Conservation (phyloP, 768 basidiomycete genomes). For the Mycena floridula region DNA sequence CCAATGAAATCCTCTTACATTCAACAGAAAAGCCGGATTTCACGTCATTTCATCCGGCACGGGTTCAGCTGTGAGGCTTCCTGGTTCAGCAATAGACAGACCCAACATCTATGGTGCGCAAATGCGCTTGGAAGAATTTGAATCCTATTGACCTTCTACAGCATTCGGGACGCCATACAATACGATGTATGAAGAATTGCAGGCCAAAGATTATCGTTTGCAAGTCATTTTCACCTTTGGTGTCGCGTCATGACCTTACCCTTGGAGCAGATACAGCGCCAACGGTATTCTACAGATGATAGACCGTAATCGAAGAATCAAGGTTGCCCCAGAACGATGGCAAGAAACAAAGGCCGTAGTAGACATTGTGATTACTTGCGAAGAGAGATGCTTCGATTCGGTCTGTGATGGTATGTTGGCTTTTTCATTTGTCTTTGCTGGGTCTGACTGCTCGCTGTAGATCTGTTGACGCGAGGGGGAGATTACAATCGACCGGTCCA, state of each 20-base stretch:
- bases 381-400: constrained; percentile 97
- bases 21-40: constrained; percentile 77
- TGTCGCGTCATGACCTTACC: constrained; percentile 4
- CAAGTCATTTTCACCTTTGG: constrained; percentile 32
- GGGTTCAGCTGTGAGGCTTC: constrained; percentile 93
- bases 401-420: constrained; percentile 85
- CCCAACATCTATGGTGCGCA: too few relatives aligned
- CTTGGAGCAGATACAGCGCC: constrained; percentile 67
- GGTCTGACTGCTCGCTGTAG: constrained; percentile 31
- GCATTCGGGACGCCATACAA: constrained; percentile 98
- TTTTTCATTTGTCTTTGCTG: constrained; percentile 1
- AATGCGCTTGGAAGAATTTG: too few relatives aligned
- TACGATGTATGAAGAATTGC: constrained; percentile 87
- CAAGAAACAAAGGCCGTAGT: constrained; percentile 84
- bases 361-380: constrained; percentile 98
- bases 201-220: constrained; percentile 77
- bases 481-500: constrained; percentile 94
- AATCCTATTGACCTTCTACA: too few relatives aligned
- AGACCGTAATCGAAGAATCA: constrained; percentile 89
- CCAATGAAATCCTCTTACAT: constrained; percentile 5
- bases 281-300: constrained; percentile 96
- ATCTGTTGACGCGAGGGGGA: constrained; percentile 81
- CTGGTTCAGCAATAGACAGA: constrained; percentile 94
- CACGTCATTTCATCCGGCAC: constrained; percentile 93
- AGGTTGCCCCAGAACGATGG: constrained; percentile 93